Evolutionary conservation across 208 protist species (phyloP), one percentile per base, ranked within the genome.

Genomic region (Wallacemonas sp.): DNA sequence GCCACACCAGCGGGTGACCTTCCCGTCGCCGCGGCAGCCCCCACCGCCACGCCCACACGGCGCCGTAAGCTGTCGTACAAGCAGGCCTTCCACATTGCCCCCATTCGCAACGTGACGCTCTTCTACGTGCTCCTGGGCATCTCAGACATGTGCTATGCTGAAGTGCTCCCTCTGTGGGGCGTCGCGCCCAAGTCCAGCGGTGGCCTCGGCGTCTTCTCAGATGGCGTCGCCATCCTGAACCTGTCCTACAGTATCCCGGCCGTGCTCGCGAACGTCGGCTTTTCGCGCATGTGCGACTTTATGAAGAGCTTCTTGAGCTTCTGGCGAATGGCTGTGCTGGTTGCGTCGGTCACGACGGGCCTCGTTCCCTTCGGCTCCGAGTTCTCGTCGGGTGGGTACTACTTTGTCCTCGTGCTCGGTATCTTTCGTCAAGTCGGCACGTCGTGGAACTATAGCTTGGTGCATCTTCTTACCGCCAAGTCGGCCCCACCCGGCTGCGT

Each of bases 101-200:
- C 27, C 2, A 83, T 77, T 14, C 68, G 81, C 24, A 63, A 73
- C 46, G 66, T 87, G 19, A 74, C 74, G 5, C 69, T 87, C 19
- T 63, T 89, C 21, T 88, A 82, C 71, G 78, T 89, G 74, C 30
- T 85, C 0, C 17, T 92, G 1, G 32, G 60, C 30, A 74, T 48
- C 2, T 63, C 80, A 0, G 86, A 92, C 58, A 83, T 87, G 72
- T 57, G 69, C n/a, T 85, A 70, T 41, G 65, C 41, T n/a, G 78
- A 88, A 54, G 63, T 81, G 38, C 26, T 91, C 17, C 85, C 85
- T n/a, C 67, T 91, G 34, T 91, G 85, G 85, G 67, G 63, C 16
- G 83, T 85, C 41, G 85, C 81, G 8, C 52, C 65, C 1, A 17
- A 55, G 17, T 33, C 24, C 14, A 70, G 66, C 17, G 81, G 81